Conservation (phyloP, 2,329 filamentous ascomycete genomes). For the Exophiala viscosa region DNA sequence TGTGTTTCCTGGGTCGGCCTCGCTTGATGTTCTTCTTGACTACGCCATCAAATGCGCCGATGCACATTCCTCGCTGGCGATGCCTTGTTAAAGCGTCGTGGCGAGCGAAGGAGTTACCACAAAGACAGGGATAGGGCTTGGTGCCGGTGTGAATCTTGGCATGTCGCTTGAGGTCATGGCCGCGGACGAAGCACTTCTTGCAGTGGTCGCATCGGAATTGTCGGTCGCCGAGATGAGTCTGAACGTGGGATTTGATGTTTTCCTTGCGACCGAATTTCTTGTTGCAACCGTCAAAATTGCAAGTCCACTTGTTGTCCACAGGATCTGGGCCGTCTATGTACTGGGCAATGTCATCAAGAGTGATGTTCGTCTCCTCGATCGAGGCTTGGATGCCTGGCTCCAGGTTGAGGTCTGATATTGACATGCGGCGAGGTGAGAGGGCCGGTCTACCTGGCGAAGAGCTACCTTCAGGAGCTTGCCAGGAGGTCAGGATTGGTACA, state of each 20-base stretch:
- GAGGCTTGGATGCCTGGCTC: slow-evolving; percentile 58
- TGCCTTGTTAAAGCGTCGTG: slow-evolving; percentile 94
- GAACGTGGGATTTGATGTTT: slow-evolving; percentile 97
- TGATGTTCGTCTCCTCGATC: slow-evolving; percentile 76
- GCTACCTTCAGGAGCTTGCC: slow-evolving; percentile 19
- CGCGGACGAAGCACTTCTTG: slow-evolving; percentile 91
- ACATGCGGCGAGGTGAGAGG: slow-evolving; percentile 42
- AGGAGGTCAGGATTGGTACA: slow-evolving; percentile 24
- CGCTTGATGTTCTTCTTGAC: slow-evolving; percentile 65
- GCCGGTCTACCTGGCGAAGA: slow-evolving; percentile 35
- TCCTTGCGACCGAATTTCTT: slow-evolving; percentile 96
- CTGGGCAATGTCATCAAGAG: slow-evolving; percentile 74
- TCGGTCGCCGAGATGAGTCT: slow-evolving; percentile 93
- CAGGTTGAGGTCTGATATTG: slow-evolving; percentile 48
- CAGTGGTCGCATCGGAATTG: slow-evolving; percentile 94
- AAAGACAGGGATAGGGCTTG: slow-evolving; percentile 92
- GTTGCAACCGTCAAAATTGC: slow-evolving; percentile 71
- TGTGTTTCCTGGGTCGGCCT: slow-evolving; percentile 60
- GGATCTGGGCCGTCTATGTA: slow-evolving; percentile 71
- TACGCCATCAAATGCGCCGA: slow-evolving; percentile 84
- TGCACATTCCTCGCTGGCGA: slow-evolving; percentile 92
- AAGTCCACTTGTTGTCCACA: slow-evolving; percentile 74
- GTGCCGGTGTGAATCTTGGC: slow-evolving; percentile 95
- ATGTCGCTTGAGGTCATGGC: slow-evolving; percentile 95
- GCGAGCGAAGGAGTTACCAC: slow-evolving; percentile 88